Evolutionary conservation across 495 filamentous ascomycete genomes (phyloP), one percentile per base, ranked within the genome.

Genomic region (Hypoxylon subgilvum): DNA sequence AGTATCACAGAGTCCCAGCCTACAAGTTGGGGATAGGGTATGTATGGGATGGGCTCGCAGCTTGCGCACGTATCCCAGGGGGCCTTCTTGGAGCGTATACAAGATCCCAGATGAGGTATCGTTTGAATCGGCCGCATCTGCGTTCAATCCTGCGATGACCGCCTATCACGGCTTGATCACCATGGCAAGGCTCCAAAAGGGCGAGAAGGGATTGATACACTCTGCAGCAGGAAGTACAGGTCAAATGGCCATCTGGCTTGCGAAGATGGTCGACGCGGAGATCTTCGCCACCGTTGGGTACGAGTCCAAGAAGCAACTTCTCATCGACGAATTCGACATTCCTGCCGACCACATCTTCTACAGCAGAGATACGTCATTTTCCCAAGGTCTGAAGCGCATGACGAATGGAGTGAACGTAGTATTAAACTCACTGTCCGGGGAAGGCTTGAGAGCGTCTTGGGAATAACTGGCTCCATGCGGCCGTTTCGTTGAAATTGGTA

Each of bases 321-420:
- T 86, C 1, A 63, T 59, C 19, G 35, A 71, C 1, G 36, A 46
- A 0, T 80, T 71, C 44, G 70, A 65, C 10, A 76, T 86, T 27
- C 63, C 76, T 0, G 61, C 71, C 0, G 68, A 76, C 1, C 73
- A 72, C 19, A 82, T 84, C 22, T 79, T 84, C 61, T 74, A 76
- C 31, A 80, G 74, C 22, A 61, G 75, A 5, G 69, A 73, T 18
- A 42, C 63, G 5, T 65, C 72, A 7, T 83, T 81, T 54, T 41
- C 71, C 0, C 43, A 71, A 6, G 74, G 65, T 3, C 46, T 83
- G 0, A 63, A 75, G 22, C 35, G 60, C 0, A 59, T 65, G n/a
- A 86, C 83, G 1, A 39, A 65, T 19, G 75, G 78, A 12, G 82
- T 85, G 1, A 80, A 86, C 40, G 57, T 79, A 5, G 68, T 85